Base-by-base conservation (phyloP, 2,329 filamentous ascomycete species). In the Cylindrodendrum hubeiense region DNA sequence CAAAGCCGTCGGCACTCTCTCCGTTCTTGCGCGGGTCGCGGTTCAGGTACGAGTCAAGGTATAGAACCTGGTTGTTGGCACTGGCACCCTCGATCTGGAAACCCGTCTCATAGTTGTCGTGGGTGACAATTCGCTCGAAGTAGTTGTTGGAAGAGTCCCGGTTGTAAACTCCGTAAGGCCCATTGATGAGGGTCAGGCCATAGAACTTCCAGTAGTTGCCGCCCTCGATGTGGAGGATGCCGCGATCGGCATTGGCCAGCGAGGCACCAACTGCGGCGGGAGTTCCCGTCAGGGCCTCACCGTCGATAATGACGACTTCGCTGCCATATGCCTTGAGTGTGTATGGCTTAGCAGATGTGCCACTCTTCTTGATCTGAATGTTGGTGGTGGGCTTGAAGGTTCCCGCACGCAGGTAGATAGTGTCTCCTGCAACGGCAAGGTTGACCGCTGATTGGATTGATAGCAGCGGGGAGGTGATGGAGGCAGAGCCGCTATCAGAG, bases 1-100 rank as follows among this genome's bases (percentile, higher is more conserved):
- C 84, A 47, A 85, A 83, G 1, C 84, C 84, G 57, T 86, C 84
- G 10, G 84, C 84, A 41, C 80, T 83, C 71, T 86, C 84, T 15
- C 84, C 84, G 47, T 86, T 86, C 76, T 85, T 86, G 53, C 84
- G 79, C 5, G 83, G 83, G 56, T 83, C 80, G 3, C 79, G 77
- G 70, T 82, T 83, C 33, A 73, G 70, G 63, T 81, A 82, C 6
- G 80, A 81, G 63, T 82, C 81, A 9, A 82, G 74, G 34, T 80
- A 80, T 8, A 82, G 63, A 17, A 82, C 73, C 43, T 77, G 76
- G 67, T 82, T 82, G 60, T 80, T 78, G 33, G 58, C 56, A 5
- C 74, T 60, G 33, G 60, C 49, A 3, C 77, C 76, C 62, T 80
- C 69, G 34, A 79, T 72, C 46, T 79, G 77, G 65, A 79, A 79